Percentiles rank a stretch among this genome's conserved stretches.
These are phyloP conservation scores for Gleditsia sinensis DNA, from an alignment of 306 rosid genomes.

Conservation along the genomic window DNA sequence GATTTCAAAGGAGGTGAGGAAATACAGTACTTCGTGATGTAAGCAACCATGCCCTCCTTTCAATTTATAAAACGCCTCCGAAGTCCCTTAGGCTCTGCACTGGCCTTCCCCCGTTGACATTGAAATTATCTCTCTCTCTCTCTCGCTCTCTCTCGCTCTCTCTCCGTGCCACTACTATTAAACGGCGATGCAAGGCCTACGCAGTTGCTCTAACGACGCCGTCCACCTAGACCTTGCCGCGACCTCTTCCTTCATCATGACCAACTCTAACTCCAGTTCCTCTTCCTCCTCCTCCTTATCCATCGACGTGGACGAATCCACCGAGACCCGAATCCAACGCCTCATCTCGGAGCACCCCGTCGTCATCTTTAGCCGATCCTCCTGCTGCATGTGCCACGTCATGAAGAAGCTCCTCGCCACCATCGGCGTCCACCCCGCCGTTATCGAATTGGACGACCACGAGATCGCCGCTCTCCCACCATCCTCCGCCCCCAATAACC, in stretches of 20 bases:
- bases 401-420: constrained; percentile 93
- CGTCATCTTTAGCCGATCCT: constrained; percentile 78
- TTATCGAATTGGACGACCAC: constrained; percentile 86
- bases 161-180: not conserved
- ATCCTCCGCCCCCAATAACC: constrained; percentile 2
- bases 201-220: constrained; percentile 70
- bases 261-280: not conserved
- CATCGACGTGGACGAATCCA: constrained; percentile 82
- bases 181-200: constrained; percentile 71
- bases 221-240: constrained; percentile 58
- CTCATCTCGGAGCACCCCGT: constrained; percentile 95
- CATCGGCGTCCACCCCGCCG: constrained; percentile 92
- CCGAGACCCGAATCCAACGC: constrained; percentile 76
- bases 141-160: not conserved
- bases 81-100: too few species aligned
- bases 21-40: constrained; percentile 51
- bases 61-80: constrained; percentile 34
- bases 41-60: constrained; percentile 44
- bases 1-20: not conserved
- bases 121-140: not conserved
- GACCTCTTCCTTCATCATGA: not conserved
- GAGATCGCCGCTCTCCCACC: constrained; percentile 77
- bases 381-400: constrained; percentile 99
- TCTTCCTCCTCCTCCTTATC: constrained; percentile 57
- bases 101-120: constrained; percentile 49